Evolutionary conservation across 495 filamentous ascomycete genomes (phyloP), one percentile per base, ranked within the genome.

Genomic region (Neurospora hispaniola): DNA sequence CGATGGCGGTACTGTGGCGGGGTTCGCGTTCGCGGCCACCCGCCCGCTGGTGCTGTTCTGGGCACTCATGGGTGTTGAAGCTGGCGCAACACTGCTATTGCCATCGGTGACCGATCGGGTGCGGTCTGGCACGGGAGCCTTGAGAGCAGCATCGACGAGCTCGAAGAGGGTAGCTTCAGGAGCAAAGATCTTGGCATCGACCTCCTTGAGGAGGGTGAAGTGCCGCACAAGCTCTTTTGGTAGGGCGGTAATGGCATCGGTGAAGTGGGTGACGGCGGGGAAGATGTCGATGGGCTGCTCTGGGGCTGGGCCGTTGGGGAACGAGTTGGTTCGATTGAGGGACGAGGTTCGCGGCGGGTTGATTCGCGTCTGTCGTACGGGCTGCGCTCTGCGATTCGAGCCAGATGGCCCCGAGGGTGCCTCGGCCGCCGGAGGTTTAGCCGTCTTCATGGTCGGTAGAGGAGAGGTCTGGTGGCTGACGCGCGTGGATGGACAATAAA

Each of bases 201-300:
- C 96, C 81, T 99, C 96, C 76, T 97, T 97, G 70, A 99, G 84
- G 62, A 98, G 87, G 7, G 94, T 96, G 78, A 97, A 97, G 80
- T 99, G 95, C 73, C 93, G 88, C 72, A 97, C 92, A 71, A 97
- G 93, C 79, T 99, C 96, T 79, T 93, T 92, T 9, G 96, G 96
- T 6, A 99, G 89, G 35, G 96, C 95, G 23, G 92, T 91, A 76
- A 98, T 92, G 68, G 94, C 89, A 81, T 98, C 94, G 72, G 94
- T 91, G 81, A 98, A 99, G 83, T 95, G 92, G 39, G 93, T 94
- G 74, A 98, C 91, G 35, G 94, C 96, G 70, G 96, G 96, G 76
- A 95, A 96, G 84, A 99, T 86, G 75, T 90, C 83, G 80, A 86
- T 86, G 74, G 84, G 84, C 70, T 86, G 81, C 59, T 85, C 83